Conservation (phyloP, 2,329 filamentous ascomycete species). For the Cladophialophora bantiana region DNA sequence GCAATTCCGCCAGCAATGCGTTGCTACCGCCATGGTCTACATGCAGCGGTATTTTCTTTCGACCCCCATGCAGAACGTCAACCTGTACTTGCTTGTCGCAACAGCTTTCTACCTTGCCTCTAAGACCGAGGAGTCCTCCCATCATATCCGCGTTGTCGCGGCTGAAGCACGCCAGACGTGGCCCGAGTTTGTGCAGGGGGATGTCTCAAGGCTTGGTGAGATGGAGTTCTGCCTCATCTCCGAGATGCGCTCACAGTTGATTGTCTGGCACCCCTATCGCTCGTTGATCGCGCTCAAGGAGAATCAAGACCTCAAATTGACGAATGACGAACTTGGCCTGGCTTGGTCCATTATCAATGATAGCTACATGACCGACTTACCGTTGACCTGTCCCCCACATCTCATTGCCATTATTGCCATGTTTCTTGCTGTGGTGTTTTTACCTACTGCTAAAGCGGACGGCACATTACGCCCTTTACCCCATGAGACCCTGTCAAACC, state of each 20-base stretch:
- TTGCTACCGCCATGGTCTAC: conserved; percentile 94
- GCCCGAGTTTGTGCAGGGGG: conserved; percentile 78
- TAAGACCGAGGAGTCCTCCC: conserved; percentile 97
- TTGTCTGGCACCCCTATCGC: conserved; percentile 89
- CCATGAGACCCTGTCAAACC: conserved; percentile 32
- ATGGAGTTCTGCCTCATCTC: conserved; percentile 93
- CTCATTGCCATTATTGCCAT: conserved; percentile 86
- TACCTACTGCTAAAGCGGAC: conserved; percentile 65
- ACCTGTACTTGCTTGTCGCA: conserved; percentile 90
- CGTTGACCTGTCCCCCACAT: conserved; percentile 83
- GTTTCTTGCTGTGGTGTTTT: conserved; percentile 81
- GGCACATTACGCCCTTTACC: conserved; percentile 45
- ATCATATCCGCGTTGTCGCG: conserved; percentile 91
- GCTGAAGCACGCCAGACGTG: conserved; percentile 85
- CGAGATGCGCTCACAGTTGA: conserved; percentile 87
- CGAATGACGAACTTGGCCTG: conserved; percentile 77
- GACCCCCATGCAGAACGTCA: conserved; percentile 89
- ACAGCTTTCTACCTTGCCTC: conserved; percentile 94
- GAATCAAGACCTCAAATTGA: conserved; percentile 68
- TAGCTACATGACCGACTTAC: conserved; percentile 90
- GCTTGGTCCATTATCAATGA: conserved; percentile 89
- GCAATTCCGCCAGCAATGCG: conserved; percentile 83
- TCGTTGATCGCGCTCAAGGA: conserved; percentile 70
- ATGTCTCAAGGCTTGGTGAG: conserved; percentile 85
- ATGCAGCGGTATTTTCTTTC: conserved; percentile 91